A percentile compares a stretch with the other conserved stretches of the same genome.
Conservation (phyloP, 306 rosid genomes). For the Quercus alba region DNA sequence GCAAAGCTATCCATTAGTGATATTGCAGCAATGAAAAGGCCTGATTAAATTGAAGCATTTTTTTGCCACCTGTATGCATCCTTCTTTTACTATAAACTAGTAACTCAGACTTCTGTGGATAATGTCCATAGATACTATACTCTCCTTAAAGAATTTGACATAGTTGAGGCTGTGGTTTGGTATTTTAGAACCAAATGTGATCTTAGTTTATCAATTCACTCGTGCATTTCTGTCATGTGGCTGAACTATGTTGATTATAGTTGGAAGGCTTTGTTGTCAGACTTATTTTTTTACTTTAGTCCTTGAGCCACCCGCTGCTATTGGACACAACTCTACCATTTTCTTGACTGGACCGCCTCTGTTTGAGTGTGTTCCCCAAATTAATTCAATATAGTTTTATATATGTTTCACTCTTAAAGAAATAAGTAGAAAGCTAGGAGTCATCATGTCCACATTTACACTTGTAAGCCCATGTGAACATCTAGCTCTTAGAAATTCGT, state of each 20-base stretch:
- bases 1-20: no score
- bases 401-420: constrained; percentile 10
- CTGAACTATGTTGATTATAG: constrained; percentile 14
- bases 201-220: not conserved
- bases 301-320: constrained; percentile 75
- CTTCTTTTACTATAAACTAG: not conserved
- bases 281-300: constrained; percentile 24
- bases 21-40: no score
- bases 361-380: constrained; percentile 1
- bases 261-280: constrained; percentile 24
- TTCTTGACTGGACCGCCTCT: constrained; percentile 47
- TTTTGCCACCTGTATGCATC: no score
- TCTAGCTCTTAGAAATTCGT: constrained; percentile 20
- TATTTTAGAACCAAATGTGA: not conserved
- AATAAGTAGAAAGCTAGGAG: constrained; percentile 9
- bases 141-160: no score
- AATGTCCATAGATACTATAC: no score
- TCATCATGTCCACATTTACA: constrained; percentile 16
- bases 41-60: no score
- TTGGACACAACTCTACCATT: constrained; percentile 16
- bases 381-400: not conserved
- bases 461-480: constrained; percentile 38
- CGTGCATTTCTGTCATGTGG: constrained; percentile 17
- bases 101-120: no score
- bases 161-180: no score